Percentiles rank a stretch among this genome's conserved stretches.
These are phyloP conservation scores for Astrothelium subdiscretum DNA, from an alignment of 495 filamentous ascomycete genomes.

Conservation along the genomic window DNA sequence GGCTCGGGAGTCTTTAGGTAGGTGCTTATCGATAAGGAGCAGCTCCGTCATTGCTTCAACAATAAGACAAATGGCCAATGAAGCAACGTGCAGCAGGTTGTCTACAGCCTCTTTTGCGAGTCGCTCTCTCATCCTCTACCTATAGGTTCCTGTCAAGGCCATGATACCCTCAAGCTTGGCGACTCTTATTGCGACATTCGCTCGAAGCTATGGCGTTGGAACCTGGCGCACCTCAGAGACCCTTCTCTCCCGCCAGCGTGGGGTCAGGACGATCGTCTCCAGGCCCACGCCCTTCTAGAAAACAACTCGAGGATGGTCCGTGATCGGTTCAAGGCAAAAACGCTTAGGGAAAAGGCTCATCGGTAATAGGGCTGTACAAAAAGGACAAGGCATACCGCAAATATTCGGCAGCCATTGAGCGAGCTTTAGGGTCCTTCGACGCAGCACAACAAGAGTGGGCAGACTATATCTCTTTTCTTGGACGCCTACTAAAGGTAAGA, in stretches of 20 bases:
- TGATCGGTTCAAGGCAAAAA: constrained; percentile 8
- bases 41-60: background rate
- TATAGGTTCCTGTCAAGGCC: background rate
- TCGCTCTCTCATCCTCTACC: no score
- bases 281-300: constrained; percentile 23
- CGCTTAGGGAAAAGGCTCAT: constrained; percentile 2
- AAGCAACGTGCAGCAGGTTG: background rate
- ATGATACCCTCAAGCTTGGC: background rate
- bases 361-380: constrained; percentile 19
- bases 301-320: constrained; percentile 30
- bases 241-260: constrained; percentile 23
- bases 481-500: constrained; percentile 74
- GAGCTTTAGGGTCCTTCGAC: constrained; percentile 84
- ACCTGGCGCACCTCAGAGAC: constrained; percentile 16
- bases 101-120: no score
- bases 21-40: background rate
- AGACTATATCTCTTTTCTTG: constrained; percentile 96
- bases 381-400: constrained; percentile 88
- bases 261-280: constrained; percentile 29
- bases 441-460: constrained; percentile 95
- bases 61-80: background rate
- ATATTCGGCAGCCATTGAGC: constrained; percentile 80
- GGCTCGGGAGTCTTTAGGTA: no score
- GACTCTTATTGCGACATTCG: background rate
- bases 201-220: constrained; percentile 23